A percentile compares a stretch with the other conserved stretches of the same genome.
Evolutionary conservation across 495 filamentous ascomycete genomes (phyloP).

Genomic region (Neurospora sp.): DNA sequence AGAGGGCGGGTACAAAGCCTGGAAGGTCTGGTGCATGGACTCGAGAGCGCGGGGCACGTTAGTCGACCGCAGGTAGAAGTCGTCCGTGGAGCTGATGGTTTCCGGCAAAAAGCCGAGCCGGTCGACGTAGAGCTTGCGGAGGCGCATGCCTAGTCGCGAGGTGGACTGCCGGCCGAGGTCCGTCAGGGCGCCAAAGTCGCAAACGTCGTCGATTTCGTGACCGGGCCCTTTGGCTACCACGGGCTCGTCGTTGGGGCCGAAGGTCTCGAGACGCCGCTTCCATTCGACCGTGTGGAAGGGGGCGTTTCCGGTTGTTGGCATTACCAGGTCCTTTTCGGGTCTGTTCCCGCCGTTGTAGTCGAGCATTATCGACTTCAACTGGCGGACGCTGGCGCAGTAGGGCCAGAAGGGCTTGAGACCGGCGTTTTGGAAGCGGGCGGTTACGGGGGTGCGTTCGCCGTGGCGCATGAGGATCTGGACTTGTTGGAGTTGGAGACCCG

Average conservation of each 20-base stretch:
- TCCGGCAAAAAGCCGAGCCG: conserved; percentile 77
- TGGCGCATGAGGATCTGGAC: conserved; percentile 90
- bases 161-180: conserved; percentile 81
- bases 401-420: conserved; percentile 85
- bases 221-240: conserved; percentile 54
- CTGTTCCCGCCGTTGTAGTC: conserved; percentile 18
- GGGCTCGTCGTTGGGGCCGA: conserved; percentile 62
- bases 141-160: conserved; percentile 63
- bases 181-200: conserved; percentile 79
- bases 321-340: background rate
- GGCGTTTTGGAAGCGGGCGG: conserved; percentile 76
- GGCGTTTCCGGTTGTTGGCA: background rate
- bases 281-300: conserved; percentile 62
- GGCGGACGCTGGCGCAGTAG: conserved; percentile 71
- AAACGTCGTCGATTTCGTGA: conserved; percentile 66
- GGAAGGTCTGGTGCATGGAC: conserved; percentile 81
- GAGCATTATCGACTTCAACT: conserved; percentile 61
- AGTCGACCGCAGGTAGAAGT: conserved; percentile 77
- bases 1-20: conserved; percentile 75
- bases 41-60: conserved; percentile 79
- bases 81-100: conserved; percentile 48
- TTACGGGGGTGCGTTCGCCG: conserved; percentile 83
- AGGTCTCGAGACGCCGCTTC: conserved; percentile 70
- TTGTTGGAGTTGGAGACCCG: conserved; percentile 66
- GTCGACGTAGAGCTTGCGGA: conserved; percentile 79